phyloP scores from a whole-genome alignment of 176 grass and related monocot genomes.

The Aechmea fasciata region DNA sequence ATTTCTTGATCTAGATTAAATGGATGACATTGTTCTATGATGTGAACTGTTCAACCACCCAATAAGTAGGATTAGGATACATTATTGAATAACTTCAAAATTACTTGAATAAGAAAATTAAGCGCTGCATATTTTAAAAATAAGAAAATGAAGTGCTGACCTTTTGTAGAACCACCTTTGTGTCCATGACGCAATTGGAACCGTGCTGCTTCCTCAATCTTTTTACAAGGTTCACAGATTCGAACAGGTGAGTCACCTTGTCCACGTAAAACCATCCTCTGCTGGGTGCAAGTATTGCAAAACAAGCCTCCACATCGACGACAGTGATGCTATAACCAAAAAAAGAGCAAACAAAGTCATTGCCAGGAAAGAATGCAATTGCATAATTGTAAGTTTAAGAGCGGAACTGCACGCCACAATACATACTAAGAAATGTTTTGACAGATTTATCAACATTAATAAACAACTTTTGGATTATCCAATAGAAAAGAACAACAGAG shows the following conservation, averaged over 20 bases:
- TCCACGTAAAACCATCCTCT: constrained; percentile 87
- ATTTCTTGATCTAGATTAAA: not conserved
- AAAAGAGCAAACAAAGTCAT: constrained; percentile 5
- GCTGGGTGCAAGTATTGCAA: constrained; percentile 71
- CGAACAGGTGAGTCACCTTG: constrained; percentile 80
- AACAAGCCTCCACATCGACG: constrained; percentile 90
- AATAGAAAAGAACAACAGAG: too few species aligned
- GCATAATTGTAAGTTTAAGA: not conserved
- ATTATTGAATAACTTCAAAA: too few species aligned
- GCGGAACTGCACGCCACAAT: not conserved
- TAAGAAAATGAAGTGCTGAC: constrained; percentile 26
- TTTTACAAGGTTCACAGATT: constrained; percentile 92
- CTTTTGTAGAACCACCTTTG: constrained; percentile 49
- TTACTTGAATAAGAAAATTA: not conserved
- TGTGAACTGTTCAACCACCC: too few species aligned
- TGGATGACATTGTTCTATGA: too few species aligned
- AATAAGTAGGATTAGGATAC: too few species aligned
- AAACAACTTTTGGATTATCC: too few species aligned
- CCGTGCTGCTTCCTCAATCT: constrained; percentile 68
- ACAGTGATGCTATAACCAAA: constrained; percentile 64
- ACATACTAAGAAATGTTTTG: too few species aligned
- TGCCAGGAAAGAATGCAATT: not conserved
- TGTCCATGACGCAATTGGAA: constrained; percentile 77
- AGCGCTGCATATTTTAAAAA: not conserved
- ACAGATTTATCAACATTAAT: too few species aligned